A percentile compares a stretch with the other conserved stretches of the same genome.
Conservation (phyloP, 805 yeast genomes). For the Candida yuanshanica region DNA sequence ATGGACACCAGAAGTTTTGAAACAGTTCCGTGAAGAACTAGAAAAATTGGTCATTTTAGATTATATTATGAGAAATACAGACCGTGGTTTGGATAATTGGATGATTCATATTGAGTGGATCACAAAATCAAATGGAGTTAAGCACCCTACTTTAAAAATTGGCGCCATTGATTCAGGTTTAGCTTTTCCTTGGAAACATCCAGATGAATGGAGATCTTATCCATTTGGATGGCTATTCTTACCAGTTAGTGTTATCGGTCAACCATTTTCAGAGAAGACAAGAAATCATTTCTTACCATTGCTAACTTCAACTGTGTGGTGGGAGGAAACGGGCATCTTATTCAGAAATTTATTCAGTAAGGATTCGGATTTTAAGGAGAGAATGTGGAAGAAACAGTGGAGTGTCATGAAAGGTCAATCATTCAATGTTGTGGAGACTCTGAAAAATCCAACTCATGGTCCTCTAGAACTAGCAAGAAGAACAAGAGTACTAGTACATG, state of each 20-base stretch:
- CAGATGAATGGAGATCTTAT: conserved; percentile 75
- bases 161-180: conserved; percentile 77
- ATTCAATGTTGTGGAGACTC: conserved; percentile 63
- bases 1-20: conserved; percentile 48
- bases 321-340: conserved; percentile 52
- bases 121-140: conserved; percentile 12
- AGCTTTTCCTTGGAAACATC: conserved; percentile 77
- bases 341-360: conserved; percentile 44
- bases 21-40: conserved; percentile 52
- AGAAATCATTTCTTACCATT: conserved; percentile 52
- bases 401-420: conserved; percentile 76
- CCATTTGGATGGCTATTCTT: conserved; percentile 76
- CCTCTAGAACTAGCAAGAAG: conserved; percentile 62
- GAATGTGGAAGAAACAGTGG: conserved; percentile 65
- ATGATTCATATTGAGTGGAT: conserved; percentile 57
- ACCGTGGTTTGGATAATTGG: conserved; percentile 73
- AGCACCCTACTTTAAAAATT: conserved; percentile 39
- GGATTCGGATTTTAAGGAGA: conserved; percentile 56
- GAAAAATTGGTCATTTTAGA: conserved; percentile 68
- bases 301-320: conserved; percentile 59
- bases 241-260: conserved; percentile 59
- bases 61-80: conserved; percentile 70
- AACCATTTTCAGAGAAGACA: conserved; percentile 55
- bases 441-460: conserved; percentile 52
- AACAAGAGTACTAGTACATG: conserved; percentile 51